A percentile compares a stretch with the other conserved stretches of the same genome.
Evolutionary conservation across 192 early-diverging fungal genomes (phyloP).

Genomic region (Backusella westeae): DNA sequence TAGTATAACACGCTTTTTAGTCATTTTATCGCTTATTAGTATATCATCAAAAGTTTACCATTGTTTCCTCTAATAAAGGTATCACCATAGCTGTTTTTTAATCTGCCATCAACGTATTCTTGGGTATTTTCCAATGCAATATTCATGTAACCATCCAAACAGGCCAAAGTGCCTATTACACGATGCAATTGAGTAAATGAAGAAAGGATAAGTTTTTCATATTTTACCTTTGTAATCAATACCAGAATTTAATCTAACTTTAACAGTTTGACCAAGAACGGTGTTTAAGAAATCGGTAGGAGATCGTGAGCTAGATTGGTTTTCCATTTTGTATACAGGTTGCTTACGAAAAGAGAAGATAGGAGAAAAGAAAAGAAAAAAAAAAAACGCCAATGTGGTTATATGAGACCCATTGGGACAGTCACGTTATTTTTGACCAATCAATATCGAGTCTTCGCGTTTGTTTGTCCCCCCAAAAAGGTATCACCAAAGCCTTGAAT

Average conservation of each 20-base stretch:
- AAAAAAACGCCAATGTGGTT: not conserved
- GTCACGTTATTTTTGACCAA: not conserved
- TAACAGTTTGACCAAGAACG: slow-evolving; percentile 81
- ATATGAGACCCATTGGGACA: not conserved
- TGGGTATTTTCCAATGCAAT: slow-evolving; percentile 96
- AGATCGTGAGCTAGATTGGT: slow-evolving; percentile 46
- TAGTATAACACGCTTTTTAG: not conserved
- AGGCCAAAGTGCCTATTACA: slow-evolving; percentile 72
- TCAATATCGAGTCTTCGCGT: not conserved
- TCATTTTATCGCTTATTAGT: no score
- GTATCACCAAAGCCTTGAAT: no score
- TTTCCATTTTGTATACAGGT: slow-evolving; percentile 7
- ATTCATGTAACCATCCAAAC: slow-evolving; percentile 97
- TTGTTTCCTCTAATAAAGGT: slow-evolving; percentile 98
- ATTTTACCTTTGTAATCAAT: slow-evolving; percentile 90
- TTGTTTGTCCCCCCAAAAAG: not conserved
- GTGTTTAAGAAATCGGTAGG: slow-evolving; percentile 88
- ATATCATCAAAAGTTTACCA: slow-evolving; percentile 44
- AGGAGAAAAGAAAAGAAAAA: not conserved
- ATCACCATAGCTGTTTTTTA: slow-evolving; percentile 93
- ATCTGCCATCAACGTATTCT: slow-evolving; percentile 92
- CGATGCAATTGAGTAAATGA: not conserved
- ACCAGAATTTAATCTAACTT: slow-evolving; percentile 94
- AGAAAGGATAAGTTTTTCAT: not conserved
- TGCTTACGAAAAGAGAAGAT: not conserved